Evolutionary conservation across 2,329 filamentous ascomycete species (phyloP), one percentile per base, ranked within the genome.

Genomic region (Coniella vitis): DNA sequence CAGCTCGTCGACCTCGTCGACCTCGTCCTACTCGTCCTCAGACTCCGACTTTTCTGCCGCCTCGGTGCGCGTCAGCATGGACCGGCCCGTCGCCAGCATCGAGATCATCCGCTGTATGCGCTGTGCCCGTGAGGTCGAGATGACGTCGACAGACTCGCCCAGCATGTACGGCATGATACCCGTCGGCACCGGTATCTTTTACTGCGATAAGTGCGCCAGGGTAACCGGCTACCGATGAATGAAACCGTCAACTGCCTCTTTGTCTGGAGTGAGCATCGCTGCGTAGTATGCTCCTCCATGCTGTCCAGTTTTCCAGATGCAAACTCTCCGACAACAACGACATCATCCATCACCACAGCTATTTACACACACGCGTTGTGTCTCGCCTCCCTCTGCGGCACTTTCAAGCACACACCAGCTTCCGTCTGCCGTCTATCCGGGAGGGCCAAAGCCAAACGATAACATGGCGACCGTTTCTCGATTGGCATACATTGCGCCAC

Each of bases 101-200:
- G 73, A 79, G 67, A 69, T 79, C 29, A 68, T 84, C 56, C 78
- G 80, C 57, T 84, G 80, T 68, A 75, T 82, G 61, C 76, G 81
- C 50, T 82, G 78, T 61, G 74, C 77, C 37, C 74, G 75, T 50
- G 72, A 75, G 47, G 78, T 78, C 47, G 80, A 84, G 68, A 72
- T 76, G 22, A 81, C 79, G 7, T 74, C 76, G 8, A 80, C 77
- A 29, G 79, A 83, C 62, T 78, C 83, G 63, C 69, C 74, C 43
- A 69, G 66, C 55, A 69, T 75, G 38, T 76, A 69, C 50, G 80
- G 79, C 54, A 84, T 84, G 80, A 74, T 84, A 13, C 73, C 76
- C 58, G 79, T 84, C 54, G 78, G 79, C 2, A 76, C 78, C 63
- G 81, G 81, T 63, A 74, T 83, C 53, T 83, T 83, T 68, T 84